These are phyloP conservation scores for Plasmodium cynomolgi DNA, from an alignment of 169 alveolate genomes.

Conservation along the genomic window DNA sequence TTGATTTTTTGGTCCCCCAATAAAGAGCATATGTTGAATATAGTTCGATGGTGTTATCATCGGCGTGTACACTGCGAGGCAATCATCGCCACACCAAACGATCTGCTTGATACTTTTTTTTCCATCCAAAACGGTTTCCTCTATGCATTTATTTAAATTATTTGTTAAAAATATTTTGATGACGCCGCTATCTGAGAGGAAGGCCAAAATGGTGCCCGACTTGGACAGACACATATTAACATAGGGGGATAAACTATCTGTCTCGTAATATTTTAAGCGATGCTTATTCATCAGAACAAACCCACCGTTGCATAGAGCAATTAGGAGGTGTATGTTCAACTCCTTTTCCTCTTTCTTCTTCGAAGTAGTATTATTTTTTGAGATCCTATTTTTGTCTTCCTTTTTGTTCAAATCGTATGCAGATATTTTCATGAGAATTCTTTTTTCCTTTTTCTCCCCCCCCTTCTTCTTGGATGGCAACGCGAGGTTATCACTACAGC, in stretches of 20 bases:
- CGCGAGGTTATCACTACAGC: not conserved
- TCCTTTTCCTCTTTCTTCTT: slow-evolving; percentile 10
- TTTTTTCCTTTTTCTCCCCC: not conserved
- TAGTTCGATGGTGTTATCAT: slow-evolving; percentile 75
- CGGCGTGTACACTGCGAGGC: slow-evolving; percentile 79
- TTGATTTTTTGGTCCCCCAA: slow-evolving; percentile 84
- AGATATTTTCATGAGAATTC: slow-evolving; percentile 20
- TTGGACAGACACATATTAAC: slow-evolving; percentile 61
- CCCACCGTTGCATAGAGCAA: slow-evolving; percentile 50
- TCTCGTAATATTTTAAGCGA: slow-evolving; percentile 43
- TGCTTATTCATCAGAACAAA: slow-evolving; percentile 39
- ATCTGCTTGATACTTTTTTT: slow-evolving; percentile 76
- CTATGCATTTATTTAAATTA: slow-evolving; percentile 58
- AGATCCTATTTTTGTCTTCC: not conserved
- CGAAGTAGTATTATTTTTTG: not conserved
- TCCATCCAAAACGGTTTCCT: slow-evolving; percentile 67
- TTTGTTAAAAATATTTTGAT: slow-evolving; percentile 75
- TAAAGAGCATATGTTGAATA: slow-evolving; percentile 75
- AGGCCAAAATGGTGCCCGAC: slow-evolving; percentile 64
- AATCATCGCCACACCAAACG: slow-evolving; percentile 87
- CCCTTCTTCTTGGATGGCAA: not conserved
- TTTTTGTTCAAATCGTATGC: slow-evolving; percentile 53
- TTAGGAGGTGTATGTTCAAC: slow-evolving; percentile 47
- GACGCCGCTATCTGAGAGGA: slow-evolving; percentile 50
- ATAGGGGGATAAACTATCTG: slow-evolving; percentile 19